phyloP scores from a whole-genome alignment of 2,329 filamentous ascomycete species.

The Domatiomyces catenatus region DNA sequence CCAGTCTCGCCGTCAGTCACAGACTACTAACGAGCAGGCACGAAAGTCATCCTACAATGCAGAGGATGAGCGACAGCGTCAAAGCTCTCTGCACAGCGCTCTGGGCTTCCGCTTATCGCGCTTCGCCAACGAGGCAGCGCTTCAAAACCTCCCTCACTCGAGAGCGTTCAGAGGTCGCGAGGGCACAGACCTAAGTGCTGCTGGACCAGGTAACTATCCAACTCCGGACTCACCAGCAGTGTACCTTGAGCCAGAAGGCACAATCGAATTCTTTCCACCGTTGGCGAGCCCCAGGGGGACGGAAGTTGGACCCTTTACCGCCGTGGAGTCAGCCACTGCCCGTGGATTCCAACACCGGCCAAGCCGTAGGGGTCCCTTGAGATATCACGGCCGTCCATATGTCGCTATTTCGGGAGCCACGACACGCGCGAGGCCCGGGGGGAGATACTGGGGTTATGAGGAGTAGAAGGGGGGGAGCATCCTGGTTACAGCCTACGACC shows the following conservation, averaged over 20 bases:
- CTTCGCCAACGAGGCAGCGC: conserved; percentile 7
- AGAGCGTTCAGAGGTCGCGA: conserved; percentile 1
- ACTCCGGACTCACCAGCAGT: conserved; percentile 1
- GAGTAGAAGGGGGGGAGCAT: background rate
- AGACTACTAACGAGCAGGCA: background rate
- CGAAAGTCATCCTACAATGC: background rate
- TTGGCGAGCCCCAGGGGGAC: conserved; percentile 4
- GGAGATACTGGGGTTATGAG: background rate
- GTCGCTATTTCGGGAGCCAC: background rate
- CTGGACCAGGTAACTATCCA: background rate
- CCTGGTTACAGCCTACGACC: background rate
- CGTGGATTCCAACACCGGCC: background rate
- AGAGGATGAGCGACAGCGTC: background rate
- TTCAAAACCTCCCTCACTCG: conserved; percentile 8
- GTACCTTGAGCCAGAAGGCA: background rate
- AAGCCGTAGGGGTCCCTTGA: background rate
- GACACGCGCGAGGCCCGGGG: background rate
- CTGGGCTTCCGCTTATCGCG: conserved; percentile 6
- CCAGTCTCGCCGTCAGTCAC: conserved; percentile 3
- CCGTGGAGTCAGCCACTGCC: background rate
- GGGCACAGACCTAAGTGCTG: background rate
- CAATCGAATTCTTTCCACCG: conserved; percentile 14
- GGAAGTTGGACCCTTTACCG: background rate
- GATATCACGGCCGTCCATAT: background rate
- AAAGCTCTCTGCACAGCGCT: background rate